phyloP scores from a whole-genome alignment of 805 yeast species.

The Metschnikowia henanensis region DNA sequence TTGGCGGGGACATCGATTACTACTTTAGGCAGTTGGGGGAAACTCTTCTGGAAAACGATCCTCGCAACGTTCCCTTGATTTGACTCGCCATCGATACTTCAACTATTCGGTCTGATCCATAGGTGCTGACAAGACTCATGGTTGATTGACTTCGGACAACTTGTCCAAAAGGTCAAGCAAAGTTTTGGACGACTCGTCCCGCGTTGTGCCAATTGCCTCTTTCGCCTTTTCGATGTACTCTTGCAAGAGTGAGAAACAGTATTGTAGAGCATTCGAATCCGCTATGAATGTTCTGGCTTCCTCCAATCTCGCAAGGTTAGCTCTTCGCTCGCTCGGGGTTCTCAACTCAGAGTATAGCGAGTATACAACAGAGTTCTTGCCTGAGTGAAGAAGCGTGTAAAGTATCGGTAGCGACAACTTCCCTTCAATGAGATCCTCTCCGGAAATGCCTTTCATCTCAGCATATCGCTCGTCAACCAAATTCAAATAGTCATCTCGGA shows the following conservation, averaged over 20 bases:
- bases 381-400: conserved; percentile 38
- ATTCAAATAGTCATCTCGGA: conserved; percentile 82
- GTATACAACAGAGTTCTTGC: conserved; percentile 21
- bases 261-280: conserved; percentile 26
- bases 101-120: not conserved
- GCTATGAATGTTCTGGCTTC: conserved; percentile 11
- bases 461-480: conserved; percentile 48
- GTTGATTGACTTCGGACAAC: conserved; percentile 2
- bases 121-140: not conserved
- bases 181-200: not conserved
- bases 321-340: conserved; percentile 16
- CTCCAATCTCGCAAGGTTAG: conserved; percentile 2
- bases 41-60: not conserved
- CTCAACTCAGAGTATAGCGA: conserved; percentile 20
- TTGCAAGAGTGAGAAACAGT: conserved; percentile 23
- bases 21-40: conserved; percentile 23
- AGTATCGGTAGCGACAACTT: conserved; percentile 85
- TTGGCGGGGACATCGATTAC: conserved; percentile 24
- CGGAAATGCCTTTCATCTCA: conserved; percentile 69
- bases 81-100: not conserved
- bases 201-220: conserved; percentile 7
- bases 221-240: conserved; percentile 22
- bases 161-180: conserved; percentile 1
- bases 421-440: conserved; percentile 87
- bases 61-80: conserved; percentile 4